A percentile compares a stretch with the other conserved stretches of the same genome.
Evolutionary conservation across 768 basidiomycete genomes (phyloP).

Genomic region (Suillus subaureus): DNA sequence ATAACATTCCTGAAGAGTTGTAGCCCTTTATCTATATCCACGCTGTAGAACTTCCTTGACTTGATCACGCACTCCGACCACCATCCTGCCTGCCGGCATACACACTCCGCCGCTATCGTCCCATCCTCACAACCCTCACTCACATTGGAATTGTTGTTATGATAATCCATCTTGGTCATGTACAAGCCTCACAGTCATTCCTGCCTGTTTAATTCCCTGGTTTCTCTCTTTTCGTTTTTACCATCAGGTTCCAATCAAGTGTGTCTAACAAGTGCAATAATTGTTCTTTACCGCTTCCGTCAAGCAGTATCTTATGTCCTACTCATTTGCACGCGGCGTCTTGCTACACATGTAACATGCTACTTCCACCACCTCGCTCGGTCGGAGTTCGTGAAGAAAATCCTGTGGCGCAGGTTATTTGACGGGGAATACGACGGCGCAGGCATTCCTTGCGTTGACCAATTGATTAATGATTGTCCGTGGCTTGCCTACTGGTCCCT

Average conservation of each 20-base stretch:
- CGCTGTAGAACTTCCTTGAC: constrained; percentile 33
- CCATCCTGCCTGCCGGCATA: constrained; percentile 1
- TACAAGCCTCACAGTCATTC: constrained; percentile 37
- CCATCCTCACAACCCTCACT: constrained; percentile 14
- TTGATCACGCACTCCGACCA: constrained; percentile 2
- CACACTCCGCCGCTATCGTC: constrained; percentile 3
- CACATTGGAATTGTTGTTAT: constrained; percentile 35
- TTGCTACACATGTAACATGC: constrained; percentile 24
- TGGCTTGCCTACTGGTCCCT: constrained; percentile 1
- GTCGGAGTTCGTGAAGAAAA: constrained; percentile 15
- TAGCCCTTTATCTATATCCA: constrained; percentile 45
- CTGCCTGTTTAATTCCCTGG: constrained; percentile 30
- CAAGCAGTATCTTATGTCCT: constrained; percentile 35
- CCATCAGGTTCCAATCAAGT: constrained; percentile 20
- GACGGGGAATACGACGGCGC: constrained; percentile 5
- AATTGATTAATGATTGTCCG: constrained; percentile 6
- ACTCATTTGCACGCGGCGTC: constrained; percentile 21
- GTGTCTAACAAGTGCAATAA: constrained; percentile 33
- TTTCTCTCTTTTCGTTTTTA: constrained; percentile 17
- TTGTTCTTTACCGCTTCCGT: constrained; percentile 24
- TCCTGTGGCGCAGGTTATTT: constrained; percentile 3
- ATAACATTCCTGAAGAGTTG: constrained; percentile 68
- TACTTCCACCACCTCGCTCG: constrained; percentile 17
- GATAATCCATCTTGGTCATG: constrained; percentile 39
- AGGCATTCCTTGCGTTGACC: constrained; percentile 1